Evolutionary conservation across 805 yeast species (phyloP), one percentile per base, ranked within the genome.

Genomic region (Wickerhamomyces alni): DNA sequence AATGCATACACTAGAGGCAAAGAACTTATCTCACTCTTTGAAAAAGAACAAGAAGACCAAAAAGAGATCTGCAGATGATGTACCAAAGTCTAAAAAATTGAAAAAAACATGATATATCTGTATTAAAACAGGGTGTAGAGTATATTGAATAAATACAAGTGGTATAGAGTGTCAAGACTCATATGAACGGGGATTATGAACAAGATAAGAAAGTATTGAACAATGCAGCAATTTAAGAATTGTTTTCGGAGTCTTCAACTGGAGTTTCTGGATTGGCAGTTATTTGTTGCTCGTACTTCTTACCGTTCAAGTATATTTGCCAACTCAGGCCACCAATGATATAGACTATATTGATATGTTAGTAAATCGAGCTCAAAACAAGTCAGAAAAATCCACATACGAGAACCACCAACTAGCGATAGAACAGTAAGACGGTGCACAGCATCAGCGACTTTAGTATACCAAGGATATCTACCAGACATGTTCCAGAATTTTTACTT

Each of bases 401-500:
- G 40, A 1, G 73, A 60, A 33, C 72, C 72, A 36, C 89, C 89
- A 17, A 80, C 73, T 24, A 83, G 66, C 3, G 82, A 72, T 17
- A 82, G 57, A 33, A 83, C 88, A 0, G 87, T 79, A 43, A 82
- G 59, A 63, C 91, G 80, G 61, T 83, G 91, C 21, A 72, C 73
- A 31, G 82, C 72, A 59, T 83, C 91, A 3, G 86, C 75, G 3
- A 74, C 77, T 59, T 76, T 80, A 2, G 82, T 77, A 58, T 82
- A 82, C 91, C 91, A 83, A 35, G 89, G 85, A 56, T 75, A 74
- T 52, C 61, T 63, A 25, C 52, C 52, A 18, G 76, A 61, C 77
- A 72, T 72, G 6, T 26, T 26, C 5, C n/a, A n/a, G n/a, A n/a
- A n/a, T n/a, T n/a, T n/a, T n/a, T n/a, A n/a, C 12, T 11, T 26